Conservation (phyloP, 2,329 filamentous ascomycete species). For the Verticillium tricorpus region DNA sequence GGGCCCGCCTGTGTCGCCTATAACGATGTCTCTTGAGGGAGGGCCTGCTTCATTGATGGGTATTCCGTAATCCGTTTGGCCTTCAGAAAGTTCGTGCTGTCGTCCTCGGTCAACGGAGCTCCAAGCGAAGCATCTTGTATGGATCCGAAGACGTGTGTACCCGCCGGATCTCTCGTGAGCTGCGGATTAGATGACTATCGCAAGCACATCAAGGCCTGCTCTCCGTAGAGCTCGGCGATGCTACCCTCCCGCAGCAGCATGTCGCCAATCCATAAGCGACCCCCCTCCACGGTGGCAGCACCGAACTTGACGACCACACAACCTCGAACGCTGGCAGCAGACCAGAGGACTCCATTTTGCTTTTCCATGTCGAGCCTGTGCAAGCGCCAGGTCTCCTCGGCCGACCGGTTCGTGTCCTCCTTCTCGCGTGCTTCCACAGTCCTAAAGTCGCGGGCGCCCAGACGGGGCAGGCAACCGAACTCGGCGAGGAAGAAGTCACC, state of each 20-base stretch:
- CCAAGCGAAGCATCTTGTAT: no score
- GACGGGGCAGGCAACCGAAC: constrained; percentile 72
- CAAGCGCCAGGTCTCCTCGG: constrained; percentile 48
- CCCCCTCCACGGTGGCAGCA: constrained; percentile 74
- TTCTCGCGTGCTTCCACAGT: constrained; percentile 42
- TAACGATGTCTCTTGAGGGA: background rate
- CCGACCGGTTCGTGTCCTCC: constrained; percentile 29
- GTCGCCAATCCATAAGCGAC: constrained; percentile 70
- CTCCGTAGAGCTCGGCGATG: constrained; percentile 67
- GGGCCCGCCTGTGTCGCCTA: constrained; percentile 13
- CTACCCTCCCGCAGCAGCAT: constrained; percentile 75
- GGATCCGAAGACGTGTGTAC: background rate
- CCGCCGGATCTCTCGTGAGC: background rate
- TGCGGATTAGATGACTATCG: constrained; percentile 28
- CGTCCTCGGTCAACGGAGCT: no score
- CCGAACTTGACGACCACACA: constrained; percentile 92
- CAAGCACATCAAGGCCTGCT: constrained; percentile 75
- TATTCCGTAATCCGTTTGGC: no score
- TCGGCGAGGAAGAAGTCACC: constrained; percentile 73
- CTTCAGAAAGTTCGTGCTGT: no score
- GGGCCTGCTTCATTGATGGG: background rate
- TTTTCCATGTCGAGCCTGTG: constrained; percentile 55
- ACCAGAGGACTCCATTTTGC: constrained; percentile 66
- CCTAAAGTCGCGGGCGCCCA: constrained; percentile 77
- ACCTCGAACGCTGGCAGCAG: constrained; percentile 71